Evolutionary conservation across 2,329 filamentous ascomycete genomes (phyloP).

Genomic region (Clathrospora elynae): DNA sequence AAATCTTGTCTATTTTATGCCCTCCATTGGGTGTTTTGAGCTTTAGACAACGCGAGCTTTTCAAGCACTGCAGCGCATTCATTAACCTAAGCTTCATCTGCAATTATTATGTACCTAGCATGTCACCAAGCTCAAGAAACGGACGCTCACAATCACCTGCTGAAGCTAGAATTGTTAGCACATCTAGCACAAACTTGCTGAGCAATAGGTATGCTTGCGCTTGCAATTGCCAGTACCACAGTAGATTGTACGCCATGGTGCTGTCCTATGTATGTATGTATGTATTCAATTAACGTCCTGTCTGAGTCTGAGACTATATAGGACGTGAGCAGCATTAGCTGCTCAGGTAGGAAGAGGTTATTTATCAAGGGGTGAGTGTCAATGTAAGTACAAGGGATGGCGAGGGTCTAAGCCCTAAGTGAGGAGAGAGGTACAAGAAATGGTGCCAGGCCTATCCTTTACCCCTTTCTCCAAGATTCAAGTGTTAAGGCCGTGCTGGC

Average conservation of each 20-base stretch:
- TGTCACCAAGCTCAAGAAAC: too few relatives aligned
- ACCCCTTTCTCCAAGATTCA: too few relatives aligned
- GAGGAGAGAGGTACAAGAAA: too few relatives aligned
- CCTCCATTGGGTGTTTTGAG: slow-evolving; percentile 1
- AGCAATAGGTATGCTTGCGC: not conserved
- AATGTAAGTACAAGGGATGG: too few relatives aligned
- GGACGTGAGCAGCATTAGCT: too few relatives aligned
- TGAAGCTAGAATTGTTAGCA: slow-evolving; percentile 4
- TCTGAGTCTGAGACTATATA: too few relatives aligned
- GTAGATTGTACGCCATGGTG: not conserved
- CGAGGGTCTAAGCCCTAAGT: too few relatives aligned
- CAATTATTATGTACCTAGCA: not conserved
- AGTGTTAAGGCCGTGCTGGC: too few relatives aligned
- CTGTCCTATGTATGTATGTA: slow-evolving; percentile 3
- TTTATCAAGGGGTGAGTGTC: too few relatives aligned
- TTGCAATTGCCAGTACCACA: slow-evolving; percentile 5
- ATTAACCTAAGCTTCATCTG: slow-evolving; percentile 5
- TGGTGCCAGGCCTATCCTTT: too few relatives aligned
- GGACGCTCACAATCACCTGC: slow-evolving; percentile 2
- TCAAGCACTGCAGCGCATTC: slow-evolving; percentile 5
- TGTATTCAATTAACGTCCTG: too few relatives aligned
- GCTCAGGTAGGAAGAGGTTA: too few relatives aligned
- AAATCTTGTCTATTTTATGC: not conserved
- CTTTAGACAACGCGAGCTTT: slow-evolving; percentile 1
- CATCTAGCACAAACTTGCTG: slow-evolving; percentile 1